Evolutionary conservation across 2,329 filamentous ascomycete genomes (phyloP), one percentile per base, ranked within the genome.

Genomic region (Penicillium polonicum): DNA sequence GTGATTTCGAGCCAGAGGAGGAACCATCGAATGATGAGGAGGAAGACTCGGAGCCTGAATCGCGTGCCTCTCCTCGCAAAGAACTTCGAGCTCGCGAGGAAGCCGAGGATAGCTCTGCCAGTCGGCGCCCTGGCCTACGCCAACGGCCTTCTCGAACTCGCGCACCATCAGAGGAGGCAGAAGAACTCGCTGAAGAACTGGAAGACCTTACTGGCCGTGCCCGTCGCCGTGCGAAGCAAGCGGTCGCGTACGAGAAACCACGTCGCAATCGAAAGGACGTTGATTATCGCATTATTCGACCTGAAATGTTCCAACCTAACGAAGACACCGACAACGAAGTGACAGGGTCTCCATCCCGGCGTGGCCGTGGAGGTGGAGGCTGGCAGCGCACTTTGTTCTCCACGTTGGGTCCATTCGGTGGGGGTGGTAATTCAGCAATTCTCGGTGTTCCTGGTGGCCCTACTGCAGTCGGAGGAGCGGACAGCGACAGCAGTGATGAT

Each of bases 401-500:
- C 23, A 96, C 92, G 0, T 91, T 88, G 70, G 94, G 94, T 9
- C 94, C 94, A 2, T 97, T 99, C 74, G 94, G 94, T 42, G 90
- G 89, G 45, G 86, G 88, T 43, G 90, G 90, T 36, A 83, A 83
- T 42, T 83, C 87, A 33, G 85, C 91, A 17, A 80, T 94, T 13
- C 83, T 93, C 55, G 86, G 82, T 60, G 91, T 90, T 1, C 88
- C 89, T 5, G 90, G 88, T n/a, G 71, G 71, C 19, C 70, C 70
- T 80, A 89, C 88, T 55, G 89, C 89, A 23, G 85, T 85, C 60
- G 92, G 88, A 29, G 90, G 89, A 52, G 89, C 87, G 9, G 94
- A 97, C 68, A 96, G 93, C 6, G 94, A 99, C 72, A 97, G 92
- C 74, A 99, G 94, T 72, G 94, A 99, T 67, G 94, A 99, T 65